Percentiles rank a stretch among this genome's conserved stretches.
Evolutionary conservation across 257 asterid species (phyloP).

Genomic region (Solanum ossicruentum): DNA sequence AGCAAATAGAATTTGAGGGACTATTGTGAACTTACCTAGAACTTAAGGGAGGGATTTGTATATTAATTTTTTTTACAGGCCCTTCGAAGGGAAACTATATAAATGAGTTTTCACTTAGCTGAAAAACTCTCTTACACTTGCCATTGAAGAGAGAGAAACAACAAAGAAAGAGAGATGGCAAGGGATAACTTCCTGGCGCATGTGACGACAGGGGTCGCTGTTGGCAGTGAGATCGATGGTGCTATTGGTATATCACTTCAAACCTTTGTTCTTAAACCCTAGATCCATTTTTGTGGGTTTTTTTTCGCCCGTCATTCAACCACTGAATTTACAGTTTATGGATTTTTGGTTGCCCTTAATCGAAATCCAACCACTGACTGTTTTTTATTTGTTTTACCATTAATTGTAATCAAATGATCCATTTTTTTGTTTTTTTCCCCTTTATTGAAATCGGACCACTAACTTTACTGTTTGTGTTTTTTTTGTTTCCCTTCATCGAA

Average conservation of each 20-base stretch:
- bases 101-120: neutral
- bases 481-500: no score
- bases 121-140: neutral
- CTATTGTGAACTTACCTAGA: neutral
- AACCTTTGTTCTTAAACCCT: neutral
- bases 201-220: constrained; percentile 51
- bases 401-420: no score
- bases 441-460: no score
- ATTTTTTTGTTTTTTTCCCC: no score
- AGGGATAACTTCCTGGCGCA: constrained; percentile 67
- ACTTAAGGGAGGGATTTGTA: neutral
- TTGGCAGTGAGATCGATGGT: constrained; percentile 82
- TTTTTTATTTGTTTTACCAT: no score
- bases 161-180: constrained; percentile 24
- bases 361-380: no score
- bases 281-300: neutral
- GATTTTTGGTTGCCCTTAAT: no score
- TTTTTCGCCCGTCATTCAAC: neutral
- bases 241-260: constrained; percentile 45
- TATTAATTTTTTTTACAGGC: neutral
- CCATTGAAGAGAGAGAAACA: neutral
- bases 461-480: no score
- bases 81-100: neutral
- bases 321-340: neutral
- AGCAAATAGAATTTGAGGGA: neutral